These are phyloP conservation scores for Pseudevernia furfuracea DNA, from an alignment of 495 filamentous ascomycete genomes.

Conservation along the genomic window DNA sequence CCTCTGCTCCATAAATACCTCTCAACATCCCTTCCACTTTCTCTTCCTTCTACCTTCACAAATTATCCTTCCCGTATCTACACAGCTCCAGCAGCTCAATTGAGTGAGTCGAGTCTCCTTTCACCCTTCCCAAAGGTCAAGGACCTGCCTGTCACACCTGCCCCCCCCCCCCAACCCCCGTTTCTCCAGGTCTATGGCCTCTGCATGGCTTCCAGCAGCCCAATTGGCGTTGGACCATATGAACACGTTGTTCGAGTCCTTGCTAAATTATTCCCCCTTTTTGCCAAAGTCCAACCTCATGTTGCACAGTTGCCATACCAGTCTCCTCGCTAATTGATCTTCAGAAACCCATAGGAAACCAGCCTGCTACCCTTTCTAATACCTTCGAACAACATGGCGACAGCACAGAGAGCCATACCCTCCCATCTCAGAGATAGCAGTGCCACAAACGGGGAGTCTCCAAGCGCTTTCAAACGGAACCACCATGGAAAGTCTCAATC, in stretches of 20 bases:
- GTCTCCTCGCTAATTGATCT: neutral
- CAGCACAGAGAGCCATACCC: slow-evolving; percentile 63
- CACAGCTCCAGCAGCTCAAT: neutral
- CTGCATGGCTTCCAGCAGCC: neutral
- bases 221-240: neutral
- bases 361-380: neutral
- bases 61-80: neutral
- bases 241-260: neutral
- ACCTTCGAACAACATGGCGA: slow-evolving; percentile 51
- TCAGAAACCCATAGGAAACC: neutral
- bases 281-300: neutral
- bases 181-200: neutral
- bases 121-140: neutral
- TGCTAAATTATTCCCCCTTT: neutral
- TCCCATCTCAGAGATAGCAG: slow-evolving; percentile 58
- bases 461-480: slow-evolving; percentile 52
- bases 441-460: slow-evolving; percentile 44
- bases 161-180: neutral
- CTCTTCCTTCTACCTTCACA: neutral
- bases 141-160: neutral
- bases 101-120: neutral
- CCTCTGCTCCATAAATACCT: slow-evolving; percentile 1
- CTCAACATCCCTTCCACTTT: neutral
- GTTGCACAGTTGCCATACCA: neutral
- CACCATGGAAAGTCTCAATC: slow-evolving; percentile 94